Percentiles rank a stretch among this genome's conserved stretches.
Conservation (phyloP, 768 basidiomycete species). For the Macrolepiota dolichaula region DNA sequence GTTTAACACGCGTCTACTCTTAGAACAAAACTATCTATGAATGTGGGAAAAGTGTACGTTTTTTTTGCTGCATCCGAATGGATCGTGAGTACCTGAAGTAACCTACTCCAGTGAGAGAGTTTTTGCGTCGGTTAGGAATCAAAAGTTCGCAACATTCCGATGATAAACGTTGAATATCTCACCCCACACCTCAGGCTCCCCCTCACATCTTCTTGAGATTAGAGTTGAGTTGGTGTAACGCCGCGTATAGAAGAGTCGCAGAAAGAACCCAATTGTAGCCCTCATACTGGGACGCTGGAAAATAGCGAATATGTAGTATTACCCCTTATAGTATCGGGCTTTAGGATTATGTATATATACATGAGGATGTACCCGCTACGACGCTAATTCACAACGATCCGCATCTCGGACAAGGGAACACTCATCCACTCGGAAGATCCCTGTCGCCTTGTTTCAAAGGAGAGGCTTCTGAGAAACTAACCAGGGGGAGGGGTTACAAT, state of each 20-base stretch:
- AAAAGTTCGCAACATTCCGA: not conserved
- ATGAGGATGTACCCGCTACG: not conserved
- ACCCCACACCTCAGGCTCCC: not conserved
- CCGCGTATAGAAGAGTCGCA: not conserved
- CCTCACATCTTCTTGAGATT: not conserved
- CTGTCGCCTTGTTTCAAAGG: not conserved
- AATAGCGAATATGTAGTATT: not conserved
- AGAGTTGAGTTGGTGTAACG: not conserved
- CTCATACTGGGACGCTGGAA: not conserved
- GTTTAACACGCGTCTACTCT: too few relatives aligned
- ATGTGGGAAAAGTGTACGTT: too few relatives aligned
- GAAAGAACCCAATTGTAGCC: not conserved
- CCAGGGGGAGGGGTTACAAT: too few relatives aligned
- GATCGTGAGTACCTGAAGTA: not conserved
- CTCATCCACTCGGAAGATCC: not conserved
- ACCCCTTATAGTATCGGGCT: not conserved
- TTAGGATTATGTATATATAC: not conserved
- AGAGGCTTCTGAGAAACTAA: too few relatives aligned
- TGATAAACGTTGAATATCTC: not conserved
- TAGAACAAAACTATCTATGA: not conserved
- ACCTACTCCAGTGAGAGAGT: not conserved
- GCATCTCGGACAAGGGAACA: not conserved
- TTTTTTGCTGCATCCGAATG: not conserved
- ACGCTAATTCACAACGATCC: not conserved
- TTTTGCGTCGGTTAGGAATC: not conserved